phyloP scores from a whole-genome alignment of 2,329 filamentous ascomycete genomes.

The Nakataea oryzae region DNA sequence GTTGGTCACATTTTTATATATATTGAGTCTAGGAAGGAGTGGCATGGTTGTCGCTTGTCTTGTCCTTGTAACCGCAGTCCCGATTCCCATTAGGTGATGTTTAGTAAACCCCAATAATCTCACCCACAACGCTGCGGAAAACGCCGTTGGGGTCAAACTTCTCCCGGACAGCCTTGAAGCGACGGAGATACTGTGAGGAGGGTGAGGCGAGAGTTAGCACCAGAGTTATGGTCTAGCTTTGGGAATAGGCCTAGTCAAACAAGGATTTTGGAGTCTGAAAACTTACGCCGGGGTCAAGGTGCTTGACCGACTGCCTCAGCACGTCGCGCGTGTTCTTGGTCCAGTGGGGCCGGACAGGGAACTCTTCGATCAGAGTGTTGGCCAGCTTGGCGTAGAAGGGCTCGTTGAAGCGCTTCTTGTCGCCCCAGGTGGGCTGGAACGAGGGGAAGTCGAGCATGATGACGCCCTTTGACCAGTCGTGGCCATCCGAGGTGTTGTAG shows the following conservation, averaged over 20 bases:
- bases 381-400: constrained; percentile 37
- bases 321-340: constrained; percentile 41
- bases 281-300: constrained; percentile 32
- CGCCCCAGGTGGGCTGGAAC: constrained; percentile 32
- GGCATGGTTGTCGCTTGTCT: background rate
- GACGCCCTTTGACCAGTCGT: constrained; percentile 36
- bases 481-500: constrained; percentile 33
- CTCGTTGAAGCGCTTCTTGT: constrained; percentile 36
- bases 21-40: background rate
- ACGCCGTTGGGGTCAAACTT: constrained; percentile 36
- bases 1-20: background rate
- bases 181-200: constrained; percentile 22
- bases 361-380: constrained; percentile 34
- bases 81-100: background rate
- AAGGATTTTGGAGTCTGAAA: background rate
- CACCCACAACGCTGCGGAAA: constrained; percentile 35
- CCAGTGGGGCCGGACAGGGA: constrained; percentile 41
- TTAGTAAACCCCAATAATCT: constrained; percentile 34
- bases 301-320: constrained; percentile 30
- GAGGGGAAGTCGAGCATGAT: constrained; percentile 45
- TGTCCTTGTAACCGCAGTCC: background rate
- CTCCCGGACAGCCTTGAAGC: constrained; percentile 36
- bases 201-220: background rate
- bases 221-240: background rate
- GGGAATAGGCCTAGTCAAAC: background rate